Evolutionary conservation across 805 yeast genomes (phyloP).

Genomic region (Yamadazyma tumulicola): DNA sequence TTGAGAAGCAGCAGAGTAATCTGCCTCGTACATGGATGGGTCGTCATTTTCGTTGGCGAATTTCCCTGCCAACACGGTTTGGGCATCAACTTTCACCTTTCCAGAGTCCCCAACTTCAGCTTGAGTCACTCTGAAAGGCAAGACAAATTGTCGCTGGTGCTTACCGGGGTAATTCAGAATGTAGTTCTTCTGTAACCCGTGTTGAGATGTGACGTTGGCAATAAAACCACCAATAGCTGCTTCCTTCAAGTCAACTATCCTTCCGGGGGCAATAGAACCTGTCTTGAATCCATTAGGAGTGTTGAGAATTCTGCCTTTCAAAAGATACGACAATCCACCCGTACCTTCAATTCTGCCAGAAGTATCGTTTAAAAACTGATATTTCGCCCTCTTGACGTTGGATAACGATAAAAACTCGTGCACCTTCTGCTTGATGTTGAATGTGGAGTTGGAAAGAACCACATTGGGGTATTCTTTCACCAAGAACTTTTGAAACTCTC

Average conservation of each 20-base stretch:
- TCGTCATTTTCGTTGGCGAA: not conserved
- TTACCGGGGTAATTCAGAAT: conserved; percentile 38
- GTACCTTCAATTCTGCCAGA: conserved; percentile 50
- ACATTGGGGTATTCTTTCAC: conserved; percentile 45
- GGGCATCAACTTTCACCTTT: conserved; percentile 31
- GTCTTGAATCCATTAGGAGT: conserved; percentile 67
- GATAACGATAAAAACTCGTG: conserved; percentile 29
- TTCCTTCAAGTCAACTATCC: conserved; percentile 48
- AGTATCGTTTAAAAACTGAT: conserved; percentile 8
- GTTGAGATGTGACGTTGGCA: conserved; percentile 34
- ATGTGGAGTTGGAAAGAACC: conserved; percentile 20
- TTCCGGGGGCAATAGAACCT: conserved; percentile 62
- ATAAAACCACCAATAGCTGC: conserved; percentile 53
- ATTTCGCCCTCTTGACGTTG: conserved; percentile 18
- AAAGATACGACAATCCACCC: conserved; percentile 71
- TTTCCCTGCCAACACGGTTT: not conserved
- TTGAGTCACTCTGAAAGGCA: conserved; percentile 40
- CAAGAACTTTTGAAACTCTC: conserved; percentile 54
- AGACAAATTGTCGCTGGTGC: conserved; percentile 39
- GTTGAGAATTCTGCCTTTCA: conserved; percentile 64
- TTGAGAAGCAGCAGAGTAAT: conserved; percentile 29
- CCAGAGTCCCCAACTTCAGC: conserved; percentile 38
- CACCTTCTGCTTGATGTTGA: conserved; percentile 24
- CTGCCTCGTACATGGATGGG: conserved; percentile 19
- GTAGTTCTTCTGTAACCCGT: conserved; percentile 37